phyloP scores from a whole-genome alignment of 2,329 filamentous ascomycete genomes.

The Penicillium sp. region DNA sequence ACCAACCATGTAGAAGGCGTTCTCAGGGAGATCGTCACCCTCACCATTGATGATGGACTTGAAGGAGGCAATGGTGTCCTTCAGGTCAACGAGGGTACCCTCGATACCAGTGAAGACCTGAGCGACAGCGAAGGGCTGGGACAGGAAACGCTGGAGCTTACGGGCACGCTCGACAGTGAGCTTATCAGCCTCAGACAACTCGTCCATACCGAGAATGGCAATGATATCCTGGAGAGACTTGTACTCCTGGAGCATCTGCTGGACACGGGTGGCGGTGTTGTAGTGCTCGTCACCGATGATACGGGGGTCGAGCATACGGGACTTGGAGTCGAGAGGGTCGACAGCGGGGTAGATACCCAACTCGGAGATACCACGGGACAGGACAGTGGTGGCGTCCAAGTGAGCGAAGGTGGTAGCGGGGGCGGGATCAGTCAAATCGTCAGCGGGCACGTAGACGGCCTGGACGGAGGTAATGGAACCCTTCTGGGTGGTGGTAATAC shows the following conservation, averaged over 20 bases:
- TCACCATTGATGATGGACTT: conserved; percentile 95
- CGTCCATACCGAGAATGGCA: conserved; percentile 99
- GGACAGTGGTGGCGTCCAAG: conserved; percentile 99
- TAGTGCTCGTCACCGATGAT: conserved; percentile 98
- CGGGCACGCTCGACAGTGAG: conserved; percentile 99
- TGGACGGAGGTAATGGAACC: conserved; percentile 99
- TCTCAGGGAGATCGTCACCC: conserved; percentile 92
- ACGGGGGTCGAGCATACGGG: conserved; percentile 98
- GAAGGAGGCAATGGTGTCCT: conserved; percentile 97
- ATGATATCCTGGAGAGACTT: conserved; percentile 99
- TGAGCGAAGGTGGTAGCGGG: conserved; percentile 99
- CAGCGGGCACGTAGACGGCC: conserved; percentile 99
- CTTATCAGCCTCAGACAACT: conserved; percentile 98
- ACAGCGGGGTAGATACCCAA: conserved; percentile 99
- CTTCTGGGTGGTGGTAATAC: conserved; percentile 99
- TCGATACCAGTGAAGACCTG: conserved; percentile 77
- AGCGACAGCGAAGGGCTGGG: conserved; percentile 94
- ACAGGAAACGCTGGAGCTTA: conserved; percentile 99
- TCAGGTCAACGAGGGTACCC: conserved; percentile 94
- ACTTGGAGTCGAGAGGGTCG: conserved; percentile 99
- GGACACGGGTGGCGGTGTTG: conserved; percentile 87
- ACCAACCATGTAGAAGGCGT: conserved; percentile 97
- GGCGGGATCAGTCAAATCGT: conserved; percentile 99
- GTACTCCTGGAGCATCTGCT: conserved; percentile 99
- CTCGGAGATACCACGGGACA: conserved; percentile 99